Evolutionary conservation across 2,329 filamentous ascomycete genomes (phyloP).

Genomic region (Taxawa tesnikishii): DNA sequence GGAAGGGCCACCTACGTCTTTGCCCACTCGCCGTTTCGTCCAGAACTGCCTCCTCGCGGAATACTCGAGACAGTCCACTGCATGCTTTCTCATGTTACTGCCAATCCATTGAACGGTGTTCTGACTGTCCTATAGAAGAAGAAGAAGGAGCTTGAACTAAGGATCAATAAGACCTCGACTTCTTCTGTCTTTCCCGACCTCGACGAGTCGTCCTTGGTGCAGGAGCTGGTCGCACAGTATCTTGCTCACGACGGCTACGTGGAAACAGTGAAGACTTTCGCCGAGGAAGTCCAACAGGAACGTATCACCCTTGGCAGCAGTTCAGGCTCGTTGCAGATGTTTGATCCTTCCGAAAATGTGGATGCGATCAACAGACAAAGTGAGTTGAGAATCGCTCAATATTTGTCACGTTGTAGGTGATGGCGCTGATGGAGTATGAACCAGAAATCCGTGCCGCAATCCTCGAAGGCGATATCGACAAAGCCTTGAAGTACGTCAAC

Average conservation of each 20-base stretch:
- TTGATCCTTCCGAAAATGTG: constrained; percentile 65
- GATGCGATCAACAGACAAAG: constrained; percentile 80
- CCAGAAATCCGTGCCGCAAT: constrained; percentile 77
- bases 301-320: constrained; percentile 46
- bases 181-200: constrained; percentile 49
- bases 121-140: too few relatives aligned
- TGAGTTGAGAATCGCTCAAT: constrained; percentile 31
- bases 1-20: too few relatives aligned
- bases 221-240: constrained; percentile 76
- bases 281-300: constrained; percentile 65
- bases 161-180: constrained; percentile 50
- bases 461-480: constrained; percentile 83
- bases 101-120: too few relatives aligned
- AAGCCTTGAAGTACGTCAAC: constrained; percentile 69
- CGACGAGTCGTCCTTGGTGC: constrained; percentile 66
- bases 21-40: too few relatives aligned
- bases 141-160: constrained; percentile 43
- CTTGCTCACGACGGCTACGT: constrained; percentile 92
- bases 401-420: background rate
- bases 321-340: constrained; percentile 34
- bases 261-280: constrained; percentile 81
- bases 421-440: constrained; percentile 6
- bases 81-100: too few relatives aligned
- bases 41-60: too few relatives aligned
- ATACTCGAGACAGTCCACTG: too few relatives aligned